A percentile compares a stretch with the other conserved stretches of the same genome.
These are phyloP conservation scores for Dioscorea cayenensis DNA, from an alignment of 116 monocot species.

Conservation along the genomic window DNA sequence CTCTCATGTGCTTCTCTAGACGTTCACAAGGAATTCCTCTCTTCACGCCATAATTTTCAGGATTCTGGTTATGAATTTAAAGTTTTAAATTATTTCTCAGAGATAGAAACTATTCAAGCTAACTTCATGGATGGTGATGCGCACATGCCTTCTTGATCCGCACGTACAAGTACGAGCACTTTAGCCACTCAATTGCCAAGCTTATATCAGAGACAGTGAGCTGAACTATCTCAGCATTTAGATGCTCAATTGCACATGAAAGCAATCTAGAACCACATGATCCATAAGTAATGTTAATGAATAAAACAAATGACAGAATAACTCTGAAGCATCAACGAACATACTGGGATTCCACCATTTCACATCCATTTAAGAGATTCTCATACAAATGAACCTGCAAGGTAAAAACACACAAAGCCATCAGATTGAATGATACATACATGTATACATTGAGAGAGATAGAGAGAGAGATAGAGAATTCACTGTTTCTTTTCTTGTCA, in stretches of 20 bases:
- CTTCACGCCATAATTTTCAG: constrained; percentile 90
- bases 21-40: constrained; percentile 53
- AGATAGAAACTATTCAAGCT: constrained; percentile 1
- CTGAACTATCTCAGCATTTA: constrained; percentile 93
- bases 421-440: background rate
- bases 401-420: background rate
- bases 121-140: constrained; percentile 3
- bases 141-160: constrained; percentile 79
- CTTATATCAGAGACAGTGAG: constrained; percentile 86
- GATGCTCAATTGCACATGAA: constrained; percentile 80
- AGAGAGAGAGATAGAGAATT: constrained; percentile 6
- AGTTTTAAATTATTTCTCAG: background rate
- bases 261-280: constrained; percentile 45
- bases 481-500: constrained; percentile 97
- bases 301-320: background rate
- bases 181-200: constrained; percentile 97
- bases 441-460: no score
- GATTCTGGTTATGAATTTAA: constrained; percentile 53
- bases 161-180: constrained; percentile 92
- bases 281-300: background rate
- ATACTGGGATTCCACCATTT: constrained; percentile 99
- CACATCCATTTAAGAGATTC: constrained; percentile 95
- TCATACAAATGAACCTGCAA: constrained; percentile 93
- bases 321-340: constrained; percentile 1
- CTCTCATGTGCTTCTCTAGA: constrained; percentile 84